These are phyloP conservation scores for Erythrophleum ivorense DNA, from an alignment of 331 rosid genomes.

Conservation along the genomic window DNA sequence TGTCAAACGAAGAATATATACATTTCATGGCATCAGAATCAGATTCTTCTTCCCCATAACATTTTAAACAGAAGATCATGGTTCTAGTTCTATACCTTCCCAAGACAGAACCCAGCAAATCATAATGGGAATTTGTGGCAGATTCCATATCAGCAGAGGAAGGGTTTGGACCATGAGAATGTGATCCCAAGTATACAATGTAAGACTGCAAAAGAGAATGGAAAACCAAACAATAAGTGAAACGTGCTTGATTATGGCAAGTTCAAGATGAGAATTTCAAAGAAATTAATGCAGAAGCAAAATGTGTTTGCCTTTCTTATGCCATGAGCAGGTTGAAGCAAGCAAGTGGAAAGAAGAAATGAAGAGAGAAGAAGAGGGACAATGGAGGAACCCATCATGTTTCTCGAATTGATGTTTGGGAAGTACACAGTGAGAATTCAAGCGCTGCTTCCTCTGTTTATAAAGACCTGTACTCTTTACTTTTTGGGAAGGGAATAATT, in stretches of 20 bases:
- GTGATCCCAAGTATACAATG: slow-evolving; percentile 56
- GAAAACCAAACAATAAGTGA: too few species aligned
- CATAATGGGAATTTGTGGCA: slow-evolving; percentile 49
- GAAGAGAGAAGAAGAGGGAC: slow-evolving; percentile 18
- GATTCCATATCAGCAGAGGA: slow-evolving; percentile 36
- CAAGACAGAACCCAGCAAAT: slow-evolving; percentile 54
- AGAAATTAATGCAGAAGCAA: background rate
- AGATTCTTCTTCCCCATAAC: too few species aligned
- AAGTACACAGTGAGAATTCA: too few species aligned
- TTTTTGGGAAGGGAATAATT: too few species aligned
- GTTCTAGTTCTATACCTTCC: slow-evolving; percentile 41
- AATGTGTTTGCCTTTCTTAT: slow-evolving; percentile 50
- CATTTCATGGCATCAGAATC: too few species aligned
- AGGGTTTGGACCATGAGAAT: slow-evolving; percentile 12
- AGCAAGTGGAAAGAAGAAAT: slow-evolving; percentile 33
- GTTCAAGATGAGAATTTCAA: too few species aligned
- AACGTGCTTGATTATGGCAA: too few species aligned
- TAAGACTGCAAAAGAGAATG: slow-evolving; percentile 42
- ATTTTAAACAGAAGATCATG: background rate
- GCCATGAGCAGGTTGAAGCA: slow-evolving; percentile 44
- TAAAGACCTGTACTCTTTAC: too few species aligned
- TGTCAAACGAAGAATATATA: background rate
- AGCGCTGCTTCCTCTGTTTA: too few species aligned
- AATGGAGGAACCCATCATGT: slow-evolving; percentile 24
- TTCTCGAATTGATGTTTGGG: too few species aligned